These are phyloP conservation scores for Suillus weaverae DNA, from an alignment of 768 basidiomycete species.

Conservation along the genomic window DNA sequence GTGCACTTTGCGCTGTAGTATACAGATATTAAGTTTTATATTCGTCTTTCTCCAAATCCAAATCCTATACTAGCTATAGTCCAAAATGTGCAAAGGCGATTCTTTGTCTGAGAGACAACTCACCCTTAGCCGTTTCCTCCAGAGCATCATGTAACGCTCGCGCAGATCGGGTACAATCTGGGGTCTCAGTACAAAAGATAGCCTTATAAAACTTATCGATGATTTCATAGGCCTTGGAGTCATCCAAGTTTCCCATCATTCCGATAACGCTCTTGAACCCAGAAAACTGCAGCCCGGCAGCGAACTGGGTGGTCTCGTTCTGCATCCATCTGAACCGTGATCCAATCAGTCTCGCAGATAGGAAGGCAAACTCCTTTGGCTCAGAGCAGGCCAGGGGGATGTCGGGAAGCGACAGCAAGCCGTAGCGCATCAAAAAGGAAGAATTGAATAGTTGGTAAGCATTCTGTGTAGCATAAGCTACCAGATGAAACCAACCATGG, in stretches of 20 bases:
- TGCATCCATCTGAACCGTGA: slow-evolving; percentile 1
- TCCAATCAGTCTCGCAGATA: slow-evolving; percentile 19
- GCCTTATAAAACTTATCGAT: slow-evolving; percentile 2
- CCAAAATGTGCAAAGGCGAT: slow-evolving; percentile 12
- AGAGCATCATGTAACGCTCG: slow-evolving; percentile 2
- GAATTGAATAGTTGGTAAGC: slow-evolving; percentile 15
- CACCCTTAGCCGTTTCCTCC: not conserved
- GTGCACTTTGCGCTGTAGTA: not conserved
- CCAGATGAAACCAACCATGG: slow-evolving; percentile 22
- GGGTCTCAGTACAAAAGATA: not conserved
- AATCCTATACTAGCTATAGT: not conserved
- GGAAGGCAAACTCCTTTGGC: slow-evolving; percentile 13
- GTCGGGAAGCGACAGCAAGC: slow-evolving; percentile 5
- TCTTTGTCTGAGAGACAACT: not conserved
- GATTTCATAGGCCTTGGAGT: not conserved
- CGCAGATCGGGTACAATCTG: slow-evolving; percentile 9
- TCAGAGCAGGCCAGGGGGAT: slow-evolving; percentile 1
- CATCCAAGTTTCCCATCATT: slow-evolving; percentile 20
- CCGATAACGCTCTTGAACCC: slow-evolving; percentile 25
- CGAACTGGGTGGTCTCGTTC: slow-evolving; percentile 24
- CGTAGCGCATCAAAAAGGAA: slow-evolving; percentile 6
- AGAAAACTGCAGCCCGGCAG: slow-evolving; percentile 23
- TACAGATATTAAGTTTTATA: not conserved
- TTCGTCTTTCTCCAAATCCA: not conserved
- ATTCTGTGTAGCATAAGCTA: slow-evolving; percentile 19